Conservation (phyloP, 148 eudicot genomes). For the Chenopodium album region DNA sequence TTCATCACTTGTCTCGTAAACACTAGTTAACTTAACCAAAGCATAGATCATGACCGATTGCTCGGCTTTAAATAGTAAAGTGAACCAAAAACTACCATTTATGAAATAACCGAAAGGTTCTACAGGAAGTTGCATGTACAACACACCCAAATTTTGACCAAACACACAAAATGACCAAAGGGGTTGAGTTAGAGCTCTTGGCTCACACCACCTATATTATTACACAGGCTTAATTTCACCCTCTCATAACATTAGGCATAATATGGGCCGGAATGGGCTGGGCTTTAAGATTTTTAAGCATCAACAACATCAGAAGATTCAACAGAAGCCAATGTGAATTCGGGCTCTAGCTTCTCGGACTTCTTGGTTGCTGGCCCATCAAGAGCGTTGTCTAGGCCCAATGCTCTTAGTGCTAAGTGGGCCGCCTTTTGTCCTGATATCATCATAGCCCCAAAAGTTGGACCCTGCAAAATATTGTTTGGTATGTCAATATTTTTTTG, state of each 20-base stretch:
- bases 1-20: too few relatives aligned
- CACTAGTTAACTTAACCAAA: too few relatives aligned
- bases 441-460: constrained; percentile 99
- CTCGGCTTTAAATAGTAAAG: background rate
- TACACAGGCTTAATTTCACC: background rate
- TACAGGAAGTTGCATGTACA: constrained; percentile 23
- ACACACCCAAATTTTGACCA: background rate
- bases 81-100: background rate
- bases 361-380: constrained; percentile 46
- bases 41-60: background rate
- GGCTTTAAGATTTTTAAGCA: constrained; percentile 32
- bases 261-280: background rate
- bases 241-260: constrained; percentile 12
- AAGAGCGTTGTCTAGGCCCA: constrained; percentile 76
- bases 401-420: constrained; percentile 74
- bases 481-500: background rate
- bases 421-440: constrained; percentile 97
- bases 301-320: constrained; percentile 43
- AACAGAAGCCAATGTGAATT: constrained; percentile 55
- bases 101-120: constrained; percentile 22
- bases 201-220: constrained; percentile 11
- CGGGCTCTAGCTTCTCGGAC: constrained; percentile 45
- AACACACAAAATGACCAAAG: background rate
- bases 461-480: constrained; percentile 51
- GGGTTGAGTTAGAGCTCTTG: background rate